Base-by-base conservation (phyloP, 1,284 basidiomycete genomes). In the Dichomitus squalens region DNA sequence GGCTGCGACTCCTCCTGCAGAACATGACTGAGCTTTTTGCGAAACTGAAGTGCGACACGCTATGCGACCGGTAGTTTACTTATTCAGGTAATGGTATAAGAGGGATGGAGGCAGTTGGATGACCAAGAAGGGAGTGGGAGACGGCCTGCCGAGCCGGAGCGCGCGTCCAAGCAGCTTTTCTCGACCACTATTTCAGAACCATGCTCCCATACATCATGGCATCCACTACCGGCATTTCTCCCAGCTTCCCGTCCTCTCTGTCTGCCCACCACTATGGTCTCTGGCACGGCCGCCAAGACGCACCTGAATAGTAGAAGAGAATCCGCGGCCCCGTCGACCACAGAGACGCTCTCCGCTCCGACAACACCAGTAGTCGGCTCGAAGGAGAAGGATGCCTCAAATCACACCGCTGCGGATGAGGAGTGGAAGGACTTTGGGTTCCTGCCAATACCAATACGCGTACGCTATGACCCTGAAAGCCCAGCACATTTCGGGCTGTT, bases 391-490 rank as follows among this genome's bases (percentile, higher is more conserved):
- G 23, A 14, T 27, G 39, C n/a, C 16, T 48, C 49, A 36, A 39
- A 34, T 31, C 0, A 46, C 16, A 27, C 18, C 18, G 29, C 29
- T 14, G 5, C 25, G 25, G 25, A 21, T 1, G 44, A 46, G 8
- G n/a, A 31, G 14, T 20, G 44, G 60, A 64, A 39, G 51, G 86
- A 89, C 64, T 83, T 90, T 61, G 80, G 83, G 7, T 76, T 92
- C 58, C 62, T 92, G 6, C 87, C 87, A 0, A 88, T 92, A 33
- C 90, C 90, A 0, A 74, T 68, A 57, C 73, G 76, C 48, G 75
- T 89, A 11, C 83, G 81, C 34, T 86, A 88, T 66, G 75, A 89
- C 73, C 82, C 85, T 1, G 66, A 77, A 4, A 76, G 75, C 34
- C 84, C 85, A 0, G 82, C 82, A 44, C 76, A 83, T 44, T 91